Base-by-base conservation (phyloP, 306 rosid species). In the Vigna reflexopilosa region DNA sequence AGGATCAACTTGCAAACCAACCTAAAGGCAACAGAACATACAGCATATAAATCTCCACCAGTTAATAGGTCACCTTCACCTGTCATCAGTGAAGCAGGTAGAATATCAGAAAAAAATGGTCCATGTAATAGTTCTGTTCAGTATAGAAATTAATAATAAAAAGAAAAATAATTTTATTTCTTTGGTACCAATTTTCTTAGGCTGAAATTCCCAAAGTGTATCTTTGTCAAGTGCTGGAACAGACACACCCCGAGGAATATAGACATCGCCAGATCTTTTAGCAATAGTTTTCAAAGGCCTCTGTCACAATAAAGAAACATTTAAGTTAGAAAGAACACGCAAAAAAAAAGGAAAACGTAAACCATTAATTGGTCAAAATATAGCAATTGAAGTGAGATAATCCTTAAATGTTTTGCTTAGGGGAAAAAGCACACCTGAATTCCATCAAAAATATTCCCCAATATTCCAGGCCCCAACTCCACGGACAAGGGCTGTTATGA, bases 221-320 rank as follows among this genome's bases (percentile, higher is more conserved):
- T 96, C 97, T 82, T 96, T 96, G 91, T 96, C 99, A 36, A 96
- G 99, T 67, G 98, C 94, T 7, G 99, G 98, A 57, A 96, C 99
- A 80, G 99, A 81, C 38, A 96, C 97, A 74, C 98, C 99, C 76
- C 99, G 98, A 1, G 98, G 99, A 80, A 96, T 96, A 81, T 96
- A 96, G 82, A 96, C 99, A 88, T 96, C 99, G 50, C 97, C 99
- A 9, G 96, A 96, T 84, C 28, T 86, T 87, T 83, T 96, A 38
- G 98, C 98, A 80, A 96, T 96, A 76, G 99, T 96, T 90, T 96
- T 96, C 90, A 96, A 77, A 50, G 99, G 99, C 91, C 99, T 90
- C 99, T 96, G 86, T 24, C 38, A 56, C 62, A 38, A 77, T 19
- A 9, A 3, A 64, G 17, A 48, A 48, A 59, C 20, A 75, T 38